Base-by-base conservation (phyloP, 1,284 basidiomycete genomes). In the Sporisorium iseilematis-ciliati region DNA sequence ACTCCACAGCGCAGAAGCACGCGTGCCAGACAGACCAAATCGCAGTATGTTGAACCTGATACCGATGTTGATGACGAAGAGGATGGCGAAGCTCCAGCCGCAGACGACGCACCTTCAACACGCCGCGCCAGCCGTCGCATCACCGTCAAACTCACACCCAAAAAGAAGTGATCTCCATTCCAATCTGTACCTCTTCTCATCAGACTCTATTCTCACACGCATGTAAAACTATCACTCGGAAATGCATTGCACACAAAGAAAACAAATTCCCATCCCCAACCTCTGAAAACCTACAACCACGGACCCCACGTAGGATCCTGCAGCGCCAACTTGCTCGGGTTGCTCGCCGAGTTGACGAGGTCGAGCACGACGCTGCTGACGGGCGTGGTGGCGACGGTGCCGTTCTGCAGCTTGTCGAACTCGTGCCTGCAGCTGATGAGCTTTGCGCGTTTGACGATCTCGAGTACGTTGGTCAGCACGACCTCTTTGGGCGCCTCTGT, bases 391-490 rank as follows among this genome's bases (percentile, higher is more conserved):
- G 52, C 40, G 21, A 46, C n/a, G 1, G 12, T 21, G 2, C n/a
- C 21, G 16, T 25, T 33, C 40, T 65, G 63, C 0, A 56, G 29
- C 86, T 91, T 91, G 67, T 93, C 92, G 55, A 92, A 89, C 81
- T 94, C 93, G 41, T 90, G 85, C 85, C 93, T 93, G 86, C 93
- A 95, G 18, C 91, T 91, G 89, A 97, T 89, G 0, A 91, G 88
- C 85, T 94, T 93, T 8, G 94, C 93, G 56, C 92, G 90, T 83
- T 93, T 92, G 71, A 95, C 92, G 54, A 98, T 89, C 23, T 89
- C 89, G 6, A 94, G 91, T 35, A 93, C 91, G 75, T 94, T 94
- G 45, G 88, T 87, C 10, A 89, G 87, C 14, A 95, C 92, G 55
- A 90, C 88, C 57, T 90, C 88, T 93, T 91, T 55, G 87, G 79